Conservation (phyloP, 768 basidiomycete species). For the Trametes meyenii region DNA sequence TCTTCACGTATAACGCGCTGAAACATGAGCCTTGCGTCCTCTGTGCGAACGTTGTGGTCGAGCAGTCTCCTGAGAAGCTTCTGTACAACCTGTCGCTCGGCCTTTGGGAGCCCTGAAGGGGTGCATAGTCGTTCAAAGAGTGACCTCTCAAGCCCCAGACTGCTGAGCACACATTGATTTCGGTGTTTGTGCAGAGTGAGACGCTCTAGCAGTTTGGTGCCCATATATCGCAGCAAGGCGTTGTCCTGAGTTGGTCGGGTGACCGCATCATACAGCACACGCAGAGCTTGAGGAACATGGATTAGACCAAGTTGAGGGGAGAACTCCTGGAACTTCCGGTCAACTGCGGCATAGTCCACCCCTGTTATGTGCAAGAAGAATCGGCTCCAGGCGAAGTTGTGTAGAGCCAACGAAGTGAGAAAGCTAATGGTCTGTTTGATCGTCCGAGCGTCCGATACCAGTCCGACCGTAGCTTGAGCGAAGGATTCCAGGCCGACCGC, state of each 20-base stretch:
- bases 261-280: conserved; percentile 58
- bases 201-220: conserved; percentile 65
- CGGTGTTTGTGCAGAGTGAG: conserved; percentile 63
- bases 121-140: conserved; percentile 52
- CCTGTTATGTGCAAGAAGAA: conserved; percentile 55
- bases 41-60: conserved; percentile 72
- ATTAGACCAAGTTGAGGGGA: conserved; percentile 50
- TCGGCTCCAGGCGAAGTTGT: conserved; percentile 60
- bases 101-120: conserved; percentile 37
- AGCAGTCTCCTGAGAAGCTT: conserved; percentile 69
- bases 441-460: conserved; percentile 50
- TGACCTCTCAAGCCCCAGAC: conserved; percentile 54
- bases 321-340: conserved; percentile 46
- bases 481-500: conserved; percentile 70
- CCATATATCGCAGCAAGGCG: conserved; percentile 49
- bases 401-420: conserved; percentile 66
- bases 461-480: conserved; percentile 55
- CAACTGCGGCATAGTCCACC: conserved; percentile 45
- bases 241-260: conserved; percentile 41
- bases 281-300: conserved; percentile 60
- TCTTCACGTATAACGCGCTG: conserved; percentile 54
- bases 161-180: conserved; percentile 70
- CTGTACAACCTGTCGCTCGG: conserved; percentile 57
- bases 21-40: conserved; percentile 66
- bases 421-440: conserved; percentile 64